Evolutionary conservation across 805 yeast genomes (phyloP), one percentile per base, ranked within the genome.

Genomic region (Metschnikowia koreensis): DNA sequence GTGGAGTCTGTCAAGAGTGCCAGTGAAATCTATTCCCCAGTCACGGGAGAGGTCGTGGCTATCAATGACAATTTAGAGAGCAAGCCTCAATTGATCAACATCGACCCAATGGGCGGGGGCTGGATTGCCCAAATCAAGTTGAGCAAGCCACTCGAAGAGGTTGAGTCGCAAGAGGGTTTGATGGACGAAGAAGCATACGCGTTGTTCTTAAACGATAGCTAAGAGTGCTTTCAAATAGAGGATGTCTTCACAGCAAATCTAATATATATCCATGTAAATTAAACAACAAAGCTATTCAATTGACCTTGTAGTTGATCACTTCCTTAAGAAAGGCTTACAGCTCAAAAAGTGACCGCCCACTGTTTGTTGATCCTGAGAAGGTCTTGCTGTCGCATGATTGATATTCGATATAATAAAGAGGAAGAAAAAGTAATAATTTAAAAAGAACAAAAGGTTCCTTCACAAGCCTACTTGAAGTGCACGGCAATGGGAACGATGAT

Each of bases 1-100:
- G 96, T 94, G 39, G 99, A 94, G 73, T 82, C 91, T 41, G 99
- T 94, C 63, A 94, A 94, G 74, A 82, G 92, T 44, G 97, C 99
- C 28, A 81, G 89, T 58, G 99, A 94, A 66, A 86, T 94, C 56
- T 93, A 92, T 71, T 75, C 91, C 16, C 99, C 99, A 47, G 87
- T 90, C 29, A 71, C 78, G 13, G 97, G 97, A 46, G 86, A 80
- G 59, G 76, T 94, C 37, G 55, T 83, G 45, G 97, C 84, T 59
- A 81, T 83, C 58, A 94, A 94, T 73, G 79, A 74, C 37, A 68
- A 65, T 26, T 78, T 94, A 60, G 86, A 81, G 56, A 81, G 80
- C 46, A 74, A 78, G 54, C 97, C 99, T 36, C 84, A 83, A 52
- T 74, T 90, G 61, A 82, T 94, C 63, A 93, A 92, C 73, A 71